A percentile compares a stretch with the other conserved stretches of the same genome.
phyloP scores from a whole-genome alignment of 2,329 filamentous ascomycete genomes.

The Fusarium xyrophilum region DNA sequence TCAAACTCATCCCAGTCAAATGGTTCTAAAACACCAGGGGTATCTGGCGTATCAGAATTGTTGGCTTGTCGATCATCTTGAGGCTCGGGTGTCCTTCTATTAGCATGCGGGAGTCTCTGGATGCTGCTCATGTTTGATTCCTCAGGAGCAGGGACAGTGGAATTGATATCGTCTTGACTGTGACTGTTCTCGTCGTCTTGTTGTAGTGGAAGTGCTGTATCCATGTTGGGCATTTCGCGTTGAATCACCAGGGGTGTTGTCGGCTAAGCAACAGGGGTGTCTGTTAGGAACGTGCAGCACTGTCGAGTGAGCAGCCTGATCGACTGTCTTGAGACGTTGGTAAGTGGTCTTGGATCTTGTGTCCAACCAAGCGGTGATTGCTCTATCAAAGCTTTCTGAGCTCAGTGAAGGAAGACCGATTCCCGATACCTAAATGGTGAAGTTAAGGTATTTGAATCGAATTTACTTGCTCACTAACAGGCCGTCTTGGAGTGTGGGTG shows the following conservation, averaged over 20 bases:
- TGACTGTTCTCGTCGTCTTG: constrained; percentile 27
- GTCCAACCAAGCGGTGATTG: not conserved
- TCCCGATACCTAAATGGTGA: not conserved
- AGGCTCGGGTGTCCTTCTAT: constrained; percentile 50
- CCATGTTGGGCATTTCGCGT: constrained; percentile 30
- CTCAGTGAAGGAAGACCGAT: not conserved
- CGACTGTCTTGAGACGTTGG: not conserved
- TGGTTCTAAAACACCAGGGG: constrained; percentile 58
- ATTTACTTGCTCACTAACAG: constrained; percentile 10
- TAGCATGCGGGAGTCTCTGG: constrained; percentile 29
- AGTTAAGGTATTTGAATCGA: not conserved
- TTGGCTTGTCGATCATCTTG: constrained; percentile 44
- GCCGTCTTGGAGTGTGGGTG: constrained; percentile 1
- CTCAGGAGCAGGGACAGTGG: constrained; percentile 7
- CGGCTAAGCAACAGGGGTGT: constrained; percentile 35
- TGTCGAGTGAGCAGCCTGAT: not conserved
- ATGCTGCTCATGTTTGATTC: constrained; percentile 35
- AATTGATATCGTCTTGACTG: constrained; percentile 18
- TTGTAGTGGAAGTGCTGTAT: constrained; percentile 27
- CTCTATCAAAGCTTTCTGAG: not conserved
- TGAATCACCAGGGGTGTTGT: constrained; percentile 22
- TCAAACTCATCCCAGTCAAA: constrained; percentile 85
- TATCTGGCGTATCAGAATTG: constrained; percentile 52
- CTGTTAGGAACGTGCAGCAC: constrained; percentile 6
- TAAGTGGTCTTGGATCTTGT: not conserved